Conservation (phyloP, 2,329 filamentous ascomycete genomes). For the Claviceps digitariae region DNA sequence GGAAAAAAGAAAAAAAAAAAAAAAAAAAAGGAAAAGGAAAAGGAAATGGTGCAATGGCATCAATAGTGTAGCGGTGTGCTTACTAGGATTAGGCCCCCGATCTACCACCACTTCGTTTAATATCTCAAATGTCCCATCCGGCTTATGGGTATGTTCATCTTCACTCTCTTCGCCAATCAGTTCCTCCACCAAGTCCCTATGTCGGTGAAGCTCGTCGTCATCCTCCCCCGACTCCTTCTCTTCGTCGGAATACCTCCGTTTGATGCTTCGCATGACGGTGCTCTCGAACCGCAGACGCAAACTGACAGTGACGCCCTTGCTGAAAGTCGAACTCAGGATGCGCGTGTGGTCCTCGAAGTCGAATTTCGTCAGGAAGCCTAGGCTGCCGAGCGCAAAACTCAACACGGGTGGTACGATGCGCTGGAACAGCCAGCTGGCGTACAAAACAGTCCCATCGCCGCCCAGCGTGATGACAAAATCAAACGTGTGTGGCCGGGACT, state of each 20-base stretch:
- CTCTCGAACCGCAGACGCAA: slow-evolving; percentile 82
- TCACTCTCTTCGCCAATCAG: slow-evolving; percentile 76
- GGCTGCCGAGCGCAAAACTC: slow-evolving; percentile 78
- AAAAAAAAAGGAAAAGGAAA: neutral
- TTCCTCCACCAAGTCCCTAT: slow-evolving; percentile 72
- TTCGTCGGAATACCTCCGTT: slow-evolving; percentile 20
- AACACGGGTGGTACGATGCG: slow-evolving; percentile 85
- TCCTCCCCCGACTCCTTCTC: slow-evolving; percentile 19
- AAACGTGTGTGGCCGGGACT: slow-evolving; percentile 67
- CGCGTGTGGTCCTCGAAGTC: slow-evolving; percentile 65
- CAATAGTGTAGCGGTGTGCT: too few relatives aligned
- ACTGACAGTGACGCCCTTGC: slow-evolving; percentile 76
- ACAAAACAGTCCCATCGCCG: slow-evolving; percentile 93
- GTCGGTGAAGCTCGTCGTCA: slow-evolving; percentile 23
- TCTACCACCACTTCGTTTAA: slow-evolving; percentile 96
- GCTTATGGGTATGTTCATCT: slow-evolving; percentile 71
- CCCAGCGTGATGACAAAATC: slow-evolving; percentile 89
- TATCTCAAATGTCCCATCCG: slow-evolving; percentile 77
- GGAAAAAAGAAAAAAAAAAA: neutral
- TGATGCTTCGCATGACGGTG: slow-evolving; percentile 74
- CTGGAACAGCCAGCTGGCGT: slow-evolving; percentile 95
- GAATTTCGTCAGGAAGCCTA: slow-evolving; percentile 94
- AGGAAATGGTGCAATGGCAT: neutral
- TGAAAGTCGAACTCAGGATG: slow-evolving; percentile 59
- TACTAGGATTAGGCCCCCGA: slow-evolving; percentile 81